Evolutionary conservation across 1,284 basidiomycete species (phyloP).

Genomic region (Ganoderma resinaceum): DNA sequence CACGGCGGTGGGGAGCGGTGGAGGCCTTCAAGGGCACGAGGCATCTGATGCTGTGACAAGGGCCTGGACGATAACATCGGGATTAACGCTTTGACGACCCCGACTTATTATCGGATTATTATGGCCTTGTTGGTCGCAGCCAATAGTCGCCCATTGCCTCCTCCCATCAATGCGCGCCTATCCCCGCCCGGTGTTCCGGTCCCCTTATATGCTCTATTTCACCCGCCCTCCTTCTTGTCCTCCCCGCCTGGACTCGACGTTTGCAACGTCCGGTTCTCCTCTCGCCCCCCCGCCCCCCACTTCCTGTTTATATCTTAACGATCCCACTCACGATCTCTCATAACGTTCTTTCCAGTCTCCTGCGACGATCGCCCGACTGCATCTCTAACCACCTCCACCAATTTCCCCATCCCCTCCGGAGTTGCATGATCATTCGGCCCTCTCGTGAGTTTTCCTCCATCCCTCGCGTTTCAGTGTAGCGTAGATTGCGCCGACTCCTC

Average conservation of each 20-base stretch:
- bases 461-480: conserved; percentile 4
- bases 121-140: conserved; percentile 20
- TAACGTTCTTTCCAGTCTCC: conserved; percentile 42
- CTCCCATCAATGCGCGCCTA: conserved; percentile 33
- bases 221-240: conserved; percentile 42
- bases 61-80: conserved; percentile 32
- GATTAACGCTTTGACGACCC: conserved; percentile 25
- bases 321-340: conserved; percentile 38
- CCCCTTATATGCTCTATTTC: conserved; percentile 44
- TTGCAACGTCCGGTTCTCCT: conserved; percentile 38
- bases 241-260: conserved; percentile 42
- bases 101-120: conserved; percentile 32
- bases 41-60: conserved; percentile 33
- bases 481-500: not conserved
- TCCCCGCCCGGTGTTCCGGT: conserved; percentile 38
- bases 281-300: conserved; percentile 34
- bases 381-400: conserved; percentile 34
- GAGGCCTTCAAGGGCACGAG: conserved; percentile 32
- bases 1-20: conserved; percentile 29
- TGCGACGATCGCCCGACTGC: conserved; percentile 26
- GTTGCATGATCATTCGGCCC: conserved; percentile 45
- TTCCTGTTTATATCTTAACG: conserved; percentile 27
- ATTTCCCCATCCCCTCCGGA: conserved; percentile 15
- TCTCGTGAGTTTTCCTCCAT: conserved; percentile 45
- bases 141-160: conserved; percentile 27